These are phyloP conservation scores for Xerocomus amazonicus DNA, from an alignment of 1,284 basidiomycete genomes.

Conservation along the genomic window DNA sequence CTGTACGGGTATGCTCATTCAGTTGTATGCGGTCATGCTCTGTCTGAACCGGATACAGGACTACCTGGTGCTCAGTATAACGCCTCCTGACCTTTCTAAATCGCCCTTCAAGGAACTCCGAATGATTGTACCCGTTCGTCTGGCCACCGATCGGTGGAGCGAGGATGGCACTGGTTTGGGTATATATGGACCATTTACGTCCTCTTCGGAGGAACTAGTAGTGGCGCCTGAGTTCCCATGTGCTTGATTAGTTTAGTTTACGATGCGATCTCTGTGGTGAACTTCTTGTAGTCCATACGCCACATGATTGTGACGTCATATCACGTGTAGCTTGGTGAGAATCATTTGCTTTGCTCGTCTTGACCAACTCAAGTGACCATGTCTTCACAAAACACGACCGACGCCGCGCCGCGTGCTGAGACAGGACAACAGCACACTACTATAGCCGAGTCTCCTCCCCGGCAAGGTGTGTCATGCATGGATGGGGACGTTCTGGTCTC, in stretches of 20 bases:
- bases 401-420: constrained; percentile 1
- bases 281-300: too few relatives aligned
- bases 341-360: not conserved
- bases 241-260: not conserved
- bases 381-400: not conserved
- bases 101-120: constrained; percentile 57
- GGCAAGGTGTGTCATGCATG: constrained; percentile 35
- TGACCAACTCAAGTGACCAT: not conserved
- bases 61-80: constrained; percentile 57
- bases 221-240: constrained; percentile 11
- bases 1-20: constrained; percentile 48
- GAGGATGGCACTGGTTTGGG: constrained; percentile 40
- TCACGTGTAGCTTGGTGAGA: constrained; percentile 21
- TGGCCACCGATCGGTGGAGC: constrained; percentile 62
- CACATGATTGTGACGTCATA: constrained; percentile 19
- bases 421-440: constrained; percentile 16
- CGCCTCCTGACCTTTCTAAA: constrained; percentile 51
- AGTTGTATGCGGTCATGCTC: not conserved
- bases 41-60: constrained; percentile 41
- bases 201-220: constrained; percentile 29
- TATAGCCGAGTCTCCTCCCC: constrained; percentile 26
- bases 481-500: not conserved
- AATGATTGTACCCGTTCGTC: constrained; percentile 55
- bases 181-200: constrained; percentile 27
- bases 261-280: too few relatives aligned